phyloP scores from a whole-genome alignment of 371 early-diverging fungal genomes.

The Mortierella sp. region DNA sequence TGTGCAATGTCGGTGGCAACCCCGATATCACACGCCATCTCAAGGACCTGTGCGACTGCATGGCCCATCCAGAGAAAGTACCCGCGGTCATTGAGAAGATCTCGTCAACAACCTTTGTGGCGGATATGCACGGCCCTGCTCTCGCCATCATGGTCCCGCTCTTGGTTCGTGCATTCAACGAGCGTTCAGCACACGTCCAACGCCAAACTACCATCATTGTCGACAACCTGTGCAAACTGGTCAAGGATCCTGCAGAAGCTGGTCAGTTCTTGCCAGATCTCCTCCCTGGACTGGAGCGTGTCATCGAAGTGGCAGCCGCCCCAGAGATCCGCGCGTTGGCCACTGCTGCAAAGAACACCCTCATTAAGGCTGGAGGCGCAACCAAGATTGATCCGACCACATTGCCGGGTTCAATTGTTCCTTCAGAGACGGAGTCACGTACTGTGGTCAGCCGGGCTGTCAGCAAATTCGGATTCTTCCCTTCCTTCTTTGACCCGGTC shows the following conservation, averaged over 20 bases:
- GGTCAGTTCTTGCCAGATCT: constrained; percentile 83
- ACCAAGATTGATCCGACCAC: constrained; percentile 28
- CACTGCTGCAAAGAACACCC: constrained; percentile 63
- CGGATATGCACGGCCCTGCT: constrained; percentile 80
- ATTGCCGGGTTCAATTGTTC: constrained; percentile 39
- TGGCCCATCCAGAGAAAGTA: constrained; percentile 74
- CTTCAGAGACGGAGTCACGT: constrained; percentile 57
- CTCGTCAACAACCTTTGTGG: constrained; percentile 79
- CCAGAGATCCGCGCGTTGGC: constrained; percentile 82
- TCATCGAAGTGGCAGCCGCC: constrained; percentile 78
- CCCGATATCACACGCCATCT: constrained; percentile 75
- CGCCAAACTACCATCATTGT: constrained; percentile 86
- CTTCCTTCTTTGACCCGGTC: constrained; percentile 63
- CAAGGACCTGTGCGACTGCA: constrained; percentile 69
- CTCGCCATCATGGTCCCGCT: constrained; percentile 85
- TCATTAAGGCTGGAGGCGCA: constrained; percentile 66
- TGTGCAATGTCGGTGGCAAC: constrained; percentile 67
- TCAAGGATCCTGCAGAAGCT: constrained; percentile 80
- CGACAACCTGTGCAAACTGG: constrained; percentile 86
- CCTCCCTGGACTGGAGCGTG: constrained; percentile 78
- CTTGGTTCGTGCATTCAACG: constrained; percentile 76
- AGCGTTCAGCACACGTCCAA: constrained; percentile 70
- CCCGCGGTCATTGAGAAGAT: constrained; percentile 70
- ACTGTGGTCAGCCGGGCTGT: constrained; percentile 57
- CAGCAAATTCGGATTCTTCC: constrained; percentile 63